These are phyloP conservation scores for Zanthoxylum bungeanum DNA, from an alignment of 345 rosid species.

Conservation along the genomic window DNA sequence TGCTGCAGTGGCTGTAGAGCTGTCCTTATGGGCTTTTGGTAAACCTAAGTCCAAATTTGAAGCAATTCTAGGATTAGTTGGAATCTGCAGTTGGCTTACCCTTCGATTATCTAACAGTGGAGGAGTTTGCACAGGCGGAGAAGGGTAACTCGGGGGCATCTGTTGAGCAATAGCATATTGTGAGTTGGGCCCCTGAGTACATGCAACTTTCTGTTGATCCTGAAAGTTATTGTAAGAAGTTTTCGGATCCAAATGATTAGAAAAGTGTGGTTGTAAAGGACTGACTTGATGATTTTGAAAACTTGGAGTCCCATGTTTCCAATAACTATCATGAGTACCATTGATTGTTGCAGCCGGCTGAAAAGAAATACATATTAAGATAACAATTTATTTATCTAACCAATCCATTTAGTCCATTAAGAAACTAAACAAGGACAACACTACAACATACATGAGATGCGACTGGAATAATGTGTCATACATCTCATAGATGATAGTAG, in stretches of 20 bases:
- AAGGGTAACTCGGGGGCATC: constrained; percentile 51
- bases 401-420: constrained; percentile 4
- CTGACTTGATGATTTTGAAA: constrained; percentile 59
- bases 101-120: constrained; percentile 56
- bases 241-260: constrained; percentile 60
- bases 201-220: constrained; percentile 60
- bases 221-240: constrained; percentile 58
- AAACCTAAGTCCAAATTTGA: constrained; percentile 77
- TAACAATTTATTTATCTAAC: constrained; percentile 1
- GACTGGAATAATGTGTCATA: constrained; percentile 5
- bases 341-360: constrained; percentile 62
- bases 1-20: constrained; percentile 32
- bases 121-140: constrained; percentile 43
- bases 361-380: constrained; percentile 26
- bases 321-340: constrained; percentile 68
- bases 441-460: neutral
- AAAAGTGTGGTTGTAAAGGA: constrained; percentile 55
- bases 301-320: constrained; percentile 58
- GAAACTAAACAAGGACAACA: neutral
- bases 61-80: constrained; percentile 96
- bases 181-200: constrained; percentile 55
- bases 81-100: constrained; percentile 87
- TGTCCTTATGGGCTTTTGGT: constrained; percentile 64
- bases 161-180: constrained; percentile 52
- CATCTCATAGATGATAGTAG: no score